Evolutionary conservation across 2,329 filamentous ascomycete genomes (phyloP).

Genomic region (Botrytis byssoidea): DNA sequence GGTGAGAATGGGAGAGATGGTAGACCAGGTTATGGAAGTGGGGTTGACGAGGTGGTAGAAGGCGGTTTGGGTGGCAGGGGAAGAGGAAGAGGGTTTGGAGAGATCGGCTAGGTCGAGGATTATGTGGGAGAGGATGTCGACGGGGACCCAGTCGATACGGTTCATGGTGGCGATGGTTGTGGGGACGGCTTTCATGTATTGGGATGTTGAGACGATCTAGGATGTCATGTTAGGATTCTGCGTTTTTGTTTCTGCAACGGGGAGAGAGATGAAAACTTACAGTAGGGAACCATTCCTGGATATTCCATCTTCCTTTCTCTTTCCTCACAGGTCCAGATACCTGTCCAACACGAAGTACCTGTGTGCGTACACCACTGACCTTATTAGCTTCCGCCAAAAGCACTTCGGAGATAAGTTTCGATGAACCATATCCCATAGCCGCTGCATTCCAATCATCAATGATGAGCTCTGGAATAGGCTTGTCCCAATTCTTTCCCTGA

Average conservation of each 20-base stretch:
- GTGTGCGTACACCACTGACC: conserved; percentile 42
- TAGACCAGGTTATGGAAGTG: conserved; percentile 28
- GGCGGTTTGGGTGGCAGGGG: conserved; percentile 28
- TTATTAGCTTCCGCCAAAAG: conserved; percentile 45
- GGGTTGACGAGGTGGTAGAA: conserved; percentile 39
- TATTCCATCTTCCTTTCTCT: conserved; percentile 52
- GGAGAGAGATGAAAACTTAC: background rate
- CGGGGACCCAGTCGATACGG: conserved; percentile 47
- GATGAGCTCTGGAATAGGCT: conserved; percentile 41
- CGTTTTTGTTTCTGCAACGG: background rate
- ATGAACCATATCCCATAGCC: conserved; percentile 31
- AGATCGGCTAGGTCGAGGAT: conserved; percentile 38
- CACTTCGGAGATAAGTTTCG: conserved; percentile 37
- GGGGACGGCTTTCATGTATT: conserved; percentile 42
- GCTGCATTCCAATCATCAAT: conserved; percentile 40
- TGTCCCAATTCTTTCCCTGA: conserved; percentile 15
- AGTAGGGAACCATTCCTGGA: conserved; percentile 55
- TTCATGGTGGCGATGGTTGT: conserved; percentile 39
- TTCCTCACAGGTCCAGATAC: conserved; percentile 44
- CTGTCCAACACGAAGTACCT: conserved; percentile 49
- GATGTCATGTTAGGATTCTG: background rate
- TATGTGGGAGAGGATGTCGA: conserved; percentile 39
- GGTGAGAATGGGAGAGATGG: conserved; percentile 31
- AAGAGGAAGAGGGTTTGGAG: background rate
- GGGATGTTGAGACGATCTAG: conserved; percentile 40